Conservation (phyloP, 805 yeast species). For the Metschnikowia orientalis region DNA sequence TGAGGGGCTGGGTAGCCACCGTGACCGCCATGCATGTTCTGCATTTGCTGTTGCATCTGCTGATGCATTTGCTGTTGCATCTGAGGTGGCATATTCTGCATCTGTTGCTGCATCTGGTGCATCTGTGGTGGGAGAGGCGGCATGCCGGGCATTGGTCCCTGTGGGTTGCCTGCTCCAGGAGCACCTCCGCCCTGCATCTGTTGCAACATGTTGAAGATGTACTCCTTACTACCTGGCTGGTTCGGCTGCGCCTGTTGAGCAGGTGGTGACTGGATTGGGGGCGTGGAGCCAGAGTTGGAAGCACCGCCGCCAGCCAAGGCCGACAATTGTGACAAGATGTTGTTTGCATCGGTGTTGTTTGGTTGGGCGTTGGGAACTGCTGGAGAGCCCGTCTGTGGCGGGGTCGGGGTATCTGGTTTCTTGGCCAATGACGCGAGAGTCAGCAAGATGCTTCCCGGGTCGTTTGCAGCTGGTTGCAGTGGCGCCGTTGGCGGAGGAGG, state of each 20-base stretch:
- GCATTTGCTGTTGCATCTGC: background rate
- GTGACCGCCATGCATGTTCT: conserved; percentile 1
- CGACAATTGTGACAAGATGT: conserved; percentile 41
- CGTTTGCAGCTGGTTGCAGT: conserved; percentile 27
- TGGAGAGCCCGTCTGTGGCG: conserved; percentile 25
- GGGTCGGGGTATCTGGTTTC: conserved; percentile 31
- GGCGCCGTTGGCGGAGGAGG: conserved; percentile 10
- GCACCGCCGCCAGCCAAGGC: conserved; percentile 30
- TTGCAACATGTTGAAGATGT: conserved; percentile 50
- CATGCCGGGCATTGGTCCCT: conserved; percentile 1
- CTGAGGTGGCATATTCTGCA: conserved; percentile 1
- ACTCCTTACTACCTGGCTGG: conserved; percentile 27
- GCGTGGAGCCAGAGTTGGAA: conserved; percentile 8
- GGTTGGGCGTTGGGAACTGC: conserved; percentile 16
- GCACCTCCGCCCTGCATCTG: conserved; percentile 37
- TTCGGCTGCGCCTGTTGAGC: conserved; percentile 10
- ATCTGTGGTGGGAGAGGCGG: background rate
- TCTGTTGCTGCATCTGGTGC: conserved; percentile 15
- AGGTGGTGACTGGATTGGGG: conserved; percentile 15
- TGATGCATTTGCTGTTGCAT: conserved; percentile 1
- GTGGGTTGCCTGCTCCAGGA: conserved; percentile 1
- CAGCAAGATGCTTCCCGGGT: conserved; percentile 62
- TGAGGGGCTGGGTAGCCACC: conserved; percentile 10
- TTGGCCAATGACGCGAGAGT: conserved; percentile 64
- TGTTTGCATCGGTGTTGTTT: conserved; percentile 26